These are phyloP conservation scores for Dioszegia aurantiaca DNA, from an alignment of 768 basidiomycete species.

Conservation along the genomic window DNA sequence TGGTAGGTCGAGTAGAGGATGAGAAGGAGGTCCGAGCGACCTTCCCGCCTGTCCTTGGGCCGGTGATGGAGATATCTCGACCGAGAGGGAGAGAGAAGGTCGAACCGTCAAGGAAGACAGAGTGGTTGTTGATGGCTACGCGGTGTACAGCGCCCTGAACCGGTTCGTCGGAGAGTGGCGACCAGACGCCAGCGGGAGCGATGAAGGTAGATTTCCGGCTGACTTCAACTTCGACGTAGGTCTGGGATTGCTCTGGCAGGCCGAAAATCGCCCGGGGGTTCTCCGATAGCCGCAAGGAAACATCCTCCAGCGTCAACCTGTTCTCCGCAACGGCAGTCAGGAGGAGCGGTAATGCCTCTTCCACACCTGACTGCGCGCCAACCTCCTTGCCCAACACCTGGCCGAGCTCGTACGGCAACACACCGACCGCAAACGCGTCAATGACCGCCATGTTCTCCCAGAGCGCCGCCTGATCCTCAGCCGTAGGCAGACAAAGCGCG, in stretches of 20 bases:
- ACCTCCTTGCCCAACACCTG: conserved; percentile 61
- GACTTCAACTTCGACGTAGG: conserved; percentile 87
- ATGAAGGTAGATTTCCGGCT: conserved; percentile 67
- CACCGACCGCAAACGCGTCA: conserved; percentile 86
- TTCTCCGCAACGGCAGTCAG: conserved; percentile 79
- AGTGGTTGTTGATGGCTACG: conserved; percentile 84
- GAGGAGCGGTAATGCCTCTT: conserved; percentile 82
- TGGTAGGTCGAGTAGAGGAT: conserved; percentile 7
- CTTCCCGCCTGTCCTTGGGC: conserved; percentile 37
- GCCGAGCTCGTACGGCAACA: conserved; percentile 74
- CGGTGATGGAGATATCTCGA: conserved; percentile 53
- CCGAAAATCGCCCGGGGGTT: conserved; percentile 91
- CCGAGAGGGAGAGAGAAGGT: conserved; percentile 57
- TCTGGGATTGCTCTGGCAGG: conserved; percentile 77
- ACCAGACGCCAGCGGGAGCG: conserved; percentile 63
- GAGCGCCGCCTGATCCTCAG: conserved; percentile 72
- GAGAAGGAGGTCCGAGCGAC: conserved; percentile 52
- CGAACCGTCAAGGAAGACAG: conserved; percentile 79
- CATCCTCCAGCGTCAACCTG: conserved; percentile 74
- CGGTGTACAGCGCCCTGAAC: conserved; percentile 79
- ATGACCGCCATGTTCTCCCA: conserved; percentile 82
- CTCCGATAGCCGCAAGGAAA: conserved; percentile 78
- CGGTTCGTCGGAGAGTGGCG: conserved; percentile 66
- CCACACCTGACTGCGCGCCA: conserved; percentile 72
- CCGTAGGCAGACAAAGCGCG: conserved; percentile 65